A percentile compares a stretch with the other conserved stretches of the same genome.
Evolutionary conservation across 352 stramenopile species (phyloP).

Genomic region (Detonula confervacea): DNA sequence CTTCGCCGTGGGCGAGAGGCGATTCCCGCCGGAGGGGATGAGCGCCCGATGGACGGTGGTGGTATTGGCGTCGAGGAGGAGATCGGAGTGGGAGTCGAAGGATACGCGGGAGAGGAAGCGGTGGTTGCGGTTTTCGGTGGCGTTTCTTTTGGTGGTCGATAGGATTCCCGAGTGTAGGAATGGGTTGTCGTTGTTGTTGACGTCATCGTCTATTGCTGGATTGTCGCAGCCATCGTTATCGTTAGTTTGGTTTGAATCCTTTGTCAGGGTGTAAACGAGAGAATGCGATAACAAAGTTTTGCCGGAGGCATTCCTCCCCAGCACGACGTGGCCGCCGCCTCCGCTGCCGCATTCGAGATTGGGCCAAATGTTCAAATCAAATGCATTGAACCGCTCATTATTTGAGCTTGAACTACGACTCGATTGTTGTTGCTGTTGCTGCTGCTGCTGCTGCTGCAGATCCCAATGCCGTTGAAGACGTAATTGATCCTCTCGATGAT

Average conservation of each 20-base stretch:
- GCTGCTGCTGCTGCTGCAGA: no score
- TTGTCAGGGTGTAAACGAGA: conserved; percentile 17
- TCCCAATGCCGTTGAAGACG: neutral
- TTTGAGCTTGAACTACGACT: neutral
- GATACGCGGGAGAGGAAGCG: conserved; percentile 67
- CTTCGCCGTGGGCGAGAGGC: conserved; percentile 80
- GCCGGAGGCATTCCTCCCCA: conserved; percentile 64
- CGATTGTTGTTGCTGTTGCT: conserved; percentile 10
- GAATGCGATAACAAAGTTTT: conserved; percentile 63
- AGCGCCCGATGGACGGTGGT: conserved; percentile 85
- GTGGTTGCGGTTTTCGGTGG: conserved; percentile 10
- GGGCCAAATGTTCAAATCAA: conserved; percentile 40
- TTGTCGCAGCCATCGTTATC: neutral
- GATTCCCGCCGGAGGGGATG: conserved; percentile 59
- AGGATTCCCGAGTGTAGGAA: conserved; percentile 29
- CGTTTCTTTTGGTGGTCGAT: neutral
- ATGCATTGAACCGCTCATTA: neutral
- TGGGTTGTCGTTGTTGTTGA: neutral
- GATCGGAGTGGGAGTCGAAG: conserved; percentile 89
- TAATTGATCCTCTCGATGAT: neutral
- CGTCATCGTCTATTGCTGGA: neutral
- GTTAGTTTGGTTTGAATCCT: neutral
- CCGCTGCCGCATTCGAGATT: conserved; percentile 29
- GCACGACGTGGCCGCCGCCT: conserved; percentile 55
- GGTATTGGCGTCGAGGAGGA: conserved; percentile 83